Conservation (phyloP, 495 filamentous ascomycete genomes). For the Cetradonia linearis region DNA sequence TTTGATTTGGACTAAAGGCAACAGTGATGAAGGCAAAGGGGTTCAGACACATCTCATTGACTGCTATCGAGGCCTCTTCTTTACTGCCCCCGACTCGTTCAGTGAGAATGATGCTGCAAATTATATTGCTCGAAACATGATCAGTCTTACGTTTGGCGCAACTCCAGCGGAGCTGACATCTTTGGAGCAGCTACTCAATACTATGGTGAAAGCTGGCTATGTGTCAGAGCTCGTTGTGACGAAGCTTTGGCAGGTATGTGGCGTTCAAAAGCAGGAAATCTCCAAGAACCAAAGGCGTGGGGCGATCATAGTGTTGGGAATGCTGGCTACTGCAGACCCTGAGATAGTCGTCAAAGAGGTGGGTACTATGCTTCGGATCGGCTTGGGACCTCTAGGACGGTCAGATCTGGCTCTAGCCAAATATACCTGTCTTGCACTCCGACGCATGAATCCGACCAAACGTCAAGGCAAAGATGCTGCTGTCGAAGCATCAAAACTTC, state of each 20-base stretch:
- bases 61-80: conserved; percentile 91
- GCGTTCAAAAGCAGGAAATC: conserved; percentile 85
- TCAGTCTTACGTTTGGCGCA: conserved; percentile 90
- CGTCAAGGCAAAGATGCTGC: conserved; percentile 63
- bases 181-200: conserved; percentile 84
- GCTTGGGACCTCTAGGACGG: conserved; percentile 69
- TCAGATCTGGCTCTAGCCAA: conserved; percentile 80
- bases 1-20: conserved; percentile 98
- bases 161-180: conserved; percentile 91
- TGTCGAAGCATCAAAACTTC: conserved; percentile 61
- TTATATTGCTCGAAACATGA: conserved; percentile 97
- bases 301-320: conserved; percentile 91
- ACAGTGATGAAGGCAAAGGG: conserved; percentile 97
- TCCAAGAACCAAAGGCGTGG: conserved; percentile 85
- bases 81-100: conserved; percentile 82
- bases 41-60: conserved; percentile 96
- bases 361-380: conserved; percentile 84
- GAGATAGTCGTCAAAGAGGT: conserved; percentile 90
- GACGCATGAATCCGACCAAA: conserved; percentile 76
- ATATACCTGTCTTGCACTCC: conserved; percentile 86
- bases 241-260: conserved; percentile 97
- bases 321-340: conserved; percentile 87
- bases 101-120: conserved; percentile 84
- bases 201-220: conserved; percentile 91
- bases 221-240: conserved; percentile 76